A percentile compares a stretch with the other conserved stretches of the same genome.
phyloP scores from a whole-genome alignment of 177 flowering plant species.

The Telopea speciosissima region DNA sequence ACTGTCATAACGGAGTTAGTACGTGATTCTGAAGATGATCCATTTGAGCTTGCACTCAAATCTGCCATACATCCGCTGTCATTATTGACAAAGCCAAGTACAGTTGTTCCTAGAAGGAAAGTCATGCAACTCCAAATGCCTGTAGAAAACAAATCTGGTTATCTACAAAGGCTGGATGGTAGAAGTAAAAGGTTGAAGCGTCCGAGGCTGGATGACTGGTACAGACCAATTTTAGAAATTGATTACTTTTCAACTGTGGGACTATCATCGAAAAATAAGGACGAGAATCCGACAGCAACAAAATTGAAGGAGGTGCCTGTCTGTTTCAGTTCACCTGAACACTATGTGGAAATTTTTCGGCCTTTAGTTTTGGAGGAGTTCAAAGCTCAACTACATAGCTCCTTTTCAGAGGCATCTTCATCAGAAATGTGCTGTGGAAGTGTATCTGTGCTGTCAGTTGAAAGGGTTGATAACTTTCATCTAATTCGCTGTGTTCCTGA shows the following conservation, averaged over 20 bases:
- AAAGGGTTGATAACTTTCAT: conserved; percentile 91
- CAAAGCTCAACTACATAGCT: conserved; percentile 75
- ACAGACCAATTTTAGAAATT: conserved; percentile 64
- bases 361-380: conserved; percentile 94
- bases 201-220: conserved; percentile 88
- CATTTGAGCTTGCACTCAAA: conserved; percentile 46
- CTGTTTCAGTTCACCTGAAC: conserved; percentile 65
- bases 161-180: conserved; percentile 35
- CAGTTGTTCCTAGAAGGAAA: conserved; percentile 57
- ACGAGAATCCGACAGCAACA: conserved; percentile 26
- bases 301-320: conserved; percentile 71
- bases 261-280: conserved; percentile 38
- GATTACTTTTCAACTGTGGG: conserved; percentile 81
- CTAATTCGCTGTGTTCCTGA: conserved; percentile 73
- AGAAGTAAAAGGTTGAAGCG: conserved; percentile 62
- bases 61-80: conserved; percentile 30
- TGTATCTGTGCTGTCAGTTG: conserved; percentile 75
- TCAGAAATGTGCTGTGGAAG: conserved; percentile 59
- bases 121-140: conserved; percentile 76
- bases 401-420: conserved; percentile 66
- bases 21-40: conserved; percentile 41
- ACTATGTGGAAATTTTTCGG: conserved; percentile 72
- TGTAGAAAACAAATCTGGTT: conserved; percentile 31
- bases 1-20: conserved; percentile 33
- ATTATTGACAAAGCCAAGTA: conserved; percentile 27